Evolutionary conservation across 495 filamentous ascomycete genomes (phyloP), one percentile per base, ranked within the genome.

Genomic region (Beverwykella pulmonaria): DNA sequence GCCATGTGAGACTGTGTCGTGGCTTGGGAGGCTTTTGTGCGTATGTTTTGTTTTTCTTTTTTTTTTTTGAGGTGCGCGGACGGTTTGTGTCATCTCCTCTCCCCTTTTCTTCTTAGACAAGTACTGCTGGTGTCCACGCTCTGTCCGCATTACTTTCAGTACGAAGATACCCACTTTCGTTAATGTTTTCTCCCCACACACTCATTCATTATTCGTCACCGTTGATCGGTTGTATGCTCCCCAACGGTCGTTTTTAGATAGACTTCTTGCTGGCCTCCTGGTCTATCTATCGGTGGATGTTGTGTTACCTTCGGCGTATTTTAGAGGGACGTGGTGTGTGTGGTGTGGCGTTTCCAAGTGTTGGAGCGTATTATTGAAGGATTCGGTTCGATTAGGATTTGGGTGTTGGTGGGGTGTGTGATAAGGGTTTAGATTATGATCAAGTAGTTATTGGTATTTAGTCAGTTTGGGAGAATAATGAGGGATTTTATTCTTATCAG

Each of bases 211-310:
- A 6, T 17, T 25, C 50, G 2, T 49, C 32, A 9, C 48, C 48
- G 48, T 52, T 55, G 53, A 30, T 30, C 29, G 29, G 53, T 19
- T 8, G 6, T 25, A 55, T 44, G 5, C 17, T 44, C 6, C 30
- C 12, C 12, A 4, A 10, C 39, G 39, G 39, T 44, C 15, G 17
- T 9, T 44, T 44, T 44, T 44, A 44, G 39, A 44, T 44, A 44
- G 39, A 44, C 55, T 58, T 46, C 20, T 46, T 44, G 55, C 55
- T 58, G 55, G 55, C 36, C 55, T 58, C 55, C n/a, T 58, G 30
- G 55, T 58, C 55, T 58, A 36, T 58, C 55, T 41, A 34, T 46
- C 34, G 39, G 6, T 44, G 39, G 39, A 9, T 44, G 8, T n/a
- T 44, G 39, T 44, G 12, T 34, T 12, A 15, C 17, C 39, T 44